Base-by-base conservation (phyloP, 1,284 basidiomycete genomes). In the Mycena sp. region DNA sequence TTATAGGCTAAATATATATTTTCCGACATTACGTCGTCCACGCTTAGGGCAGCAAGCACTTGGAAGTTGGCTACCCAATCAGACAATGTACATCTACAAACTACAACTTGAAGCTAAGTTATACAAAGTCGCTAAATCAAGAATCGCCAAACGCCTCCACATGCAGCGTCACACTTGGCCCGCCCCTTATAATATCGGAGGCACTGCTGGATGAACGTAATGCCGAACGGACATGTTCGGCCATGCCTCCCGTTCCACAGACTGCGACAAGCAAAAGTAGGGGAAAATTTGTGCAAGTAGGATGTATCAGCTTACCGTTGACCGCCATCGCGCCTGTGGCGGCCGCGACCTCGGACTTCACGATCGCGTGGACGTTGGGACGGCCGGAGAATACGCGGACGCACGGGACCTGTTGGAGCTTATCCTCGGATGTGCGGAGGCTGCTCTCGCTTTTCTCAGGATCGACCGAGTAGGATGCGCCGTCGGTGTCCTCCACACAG, bases 201-300 rank as follows among this genome's bases (percentile, higher is more conserved):
- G 75, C 76, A 6, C 77, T 75, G 1, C 79, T 74, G 38, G 38
- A 30, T 17, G 78, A 76, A 12, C 78, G 71, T 51, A 86, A 66
- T 3, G 79, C 79, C 2, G 60, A 59, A 2, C 83, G 78, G 12
- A 82, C 81, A 19, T 73, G 67, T 26, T 73, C 69, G 0, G 81
- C 76, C 43, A 86, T 63, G 10, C 76, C 71, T 26, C 77, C 71
- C 0, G 85, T 81, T 10, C 85, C 84, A 52, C 84, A 85, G 0
- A 86, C 85, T 86, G 26, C 10, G 63, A 10, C 28, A 32, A 49
- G 40, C 1, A 55, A 35, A 14, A 40, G 26, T 14, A n/a, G n/a
- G 14, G 28, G 11, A 21, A 25, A 12, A 17, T n/a, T n/a, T 30
- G 11, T 6, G n/a, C 5, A 4, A 14, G 11, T 9, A 17, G 17